Percentiles rank a stretch among this genome's conserved stretches.
These are phyloP conservation scores for Alloteropsis angusta DNA, from an alignment of 202 grass and related monocot species.

Conservation along the genomic window DNA sequence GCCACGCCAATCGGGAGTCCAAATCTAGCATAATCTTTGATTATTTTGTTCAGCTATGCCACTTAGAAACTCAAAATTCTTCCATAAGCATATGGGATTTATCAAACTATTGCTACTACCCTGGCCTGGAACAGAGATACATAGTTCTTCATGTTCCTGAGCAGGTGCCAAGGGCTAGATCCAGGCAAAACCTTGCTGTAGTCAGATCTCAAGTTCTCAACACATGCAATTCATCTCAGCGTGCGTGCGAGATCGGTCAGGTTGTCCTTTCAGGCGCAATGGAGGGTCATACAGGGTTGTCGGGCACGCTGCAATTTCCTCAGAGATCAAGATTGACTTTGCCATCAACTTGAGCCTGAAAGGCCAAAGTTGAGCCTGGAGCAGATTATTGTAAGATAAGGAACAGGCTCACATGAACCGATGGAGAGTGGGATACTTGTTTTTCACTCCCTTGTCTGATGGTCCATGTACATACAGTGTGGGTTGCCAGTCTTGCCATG, in stretches of 20 bases:
- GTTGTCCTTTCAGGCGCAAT: neutral
- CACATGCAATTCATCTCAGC: slow-evolving; percentile 18
- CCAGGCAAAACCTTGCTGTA: slow-evolving; percentile 28
- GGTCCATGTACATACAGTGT: slow-evolving; percentile 10
- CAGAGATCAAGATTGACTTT: slow-evolving; percentile 12
- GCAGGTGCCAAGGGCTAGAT: neutral
- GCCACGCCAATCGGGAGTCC: neutral
- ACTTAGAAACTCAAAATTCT: neutral
- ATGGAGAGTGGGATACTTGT: neutral
- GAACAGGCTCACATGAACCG: slow-evolving; percentile 6
- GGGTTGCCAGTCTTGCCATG: slow-evolving; percentile 29
- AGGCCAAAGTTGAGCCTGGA: neutral
- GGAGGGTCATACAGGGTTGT: slow-evolving; percentile 20
- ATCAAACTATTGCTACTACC: neutral
- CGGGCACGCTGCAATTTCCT: neutral
- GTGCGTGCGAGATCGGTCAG: neutral
- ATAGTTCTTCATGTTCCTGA: slow-evolving; percentile 3
- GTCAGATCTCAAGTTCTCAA: slow-evolving; percentile 16
- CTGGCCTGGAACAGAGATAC: slow-evolving; percentile 13
- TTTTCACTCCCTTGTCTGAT: neutral
- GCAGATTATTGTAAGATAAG: slow-evolving; percentile 2
- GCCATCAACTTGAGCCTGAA: neutral
- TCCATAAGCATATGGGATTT: neutral
- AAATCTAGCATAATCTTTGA: neutral
- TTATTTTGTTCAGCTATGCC: neutral